phyloP scores from a whole-genome alignment of 2,329 filamentous ascomycete genomes.

The Exophiala xenobiotica region DNA sequence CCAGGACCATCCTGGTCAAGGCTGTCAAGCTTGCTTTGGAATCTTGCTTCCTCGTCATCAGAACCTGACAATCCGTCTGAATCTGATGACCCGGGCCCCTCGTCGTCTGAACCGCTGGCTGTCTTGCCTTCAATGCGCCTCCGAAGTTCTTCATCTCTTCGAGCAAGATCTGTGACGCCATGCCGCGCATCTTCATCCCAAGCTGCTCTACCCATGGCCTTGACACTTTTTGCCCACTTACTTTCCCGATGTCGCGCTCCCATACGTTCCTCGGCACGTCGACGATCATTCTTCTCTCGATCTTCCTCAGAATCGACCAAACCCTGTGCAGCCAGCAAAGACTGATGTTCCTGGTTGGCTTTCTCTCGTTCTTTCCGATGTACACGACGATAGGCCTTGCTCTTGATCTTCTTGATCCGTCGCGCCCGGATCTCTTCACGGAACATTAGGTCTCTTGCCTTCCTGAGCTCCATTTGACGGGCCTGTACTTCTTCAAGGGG shows the following conservation, averaged over 20 bases:
- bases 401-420: conserved; percentile 98
- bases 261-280: conserved; percentile 79
- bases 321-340: conserved; percentile 56
- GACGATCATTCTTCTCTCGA: conserved; percentile 66
- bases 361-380: conserved; percentile 63
- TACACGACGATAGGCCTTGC: conserved; percentile 87
- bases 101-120: conserved; percentile 62
- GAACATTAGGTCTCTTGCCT: conserved; percentile 80
- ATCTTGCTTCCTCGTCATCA: conserved; percentile 49
- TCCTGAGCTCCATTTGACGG: conserved; percentile 70
- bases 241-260: conserved; percentile 81
- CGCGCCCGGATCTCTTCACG: conserved; percentile 84
- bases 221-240: conserved; percentile 86
- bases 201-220: conserved; percentile 72
- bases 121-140: conserved; percentile 73
- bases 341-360: conserved; percentile 14
- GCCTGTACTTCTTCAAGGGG: conserved; percentile 71
- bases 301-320: conserved; percentile 64
- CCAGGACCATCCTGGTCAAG: conserved; percentile 39
- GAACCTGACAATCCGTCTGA: conserved; percentile 66
- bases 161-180: conserved; percentile 76
- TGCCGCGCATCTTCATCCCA: conserved; percentile 87
- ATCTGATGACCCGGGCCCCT: conserved; percentile 58
- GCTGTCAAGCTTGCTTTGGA: conserved; percentile 43
- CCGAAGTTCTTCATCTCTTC: conserved; percentile 77